These are phyloP conservation scores for Blastobotrys proliferans DNA, from an alignment of 1,139 yeast genomes.

Conservation along the genomic window DNA sequence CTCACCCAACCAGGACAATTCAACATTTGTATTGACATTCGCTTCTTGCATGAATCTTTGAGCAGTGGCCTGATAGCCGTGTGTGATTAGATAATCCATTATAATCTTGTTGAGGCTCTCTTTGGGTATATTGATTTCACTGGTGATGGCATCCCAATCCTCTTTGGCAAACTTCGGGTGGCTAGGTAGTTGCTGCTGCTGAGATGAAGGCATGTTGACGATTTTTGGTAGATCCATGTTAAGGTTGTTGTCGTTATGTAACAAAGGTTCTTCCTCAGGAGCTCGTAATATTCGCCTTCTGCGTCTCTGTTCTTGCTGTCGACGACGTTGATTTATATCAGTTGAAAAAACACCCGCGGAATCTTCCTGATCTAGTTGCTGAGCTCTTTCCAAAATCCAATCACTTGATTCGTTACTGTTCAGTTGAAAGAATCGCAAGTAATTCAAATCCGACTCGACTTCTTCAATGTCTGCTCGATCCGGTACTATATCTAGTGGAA, in stretches of 20 bases:
- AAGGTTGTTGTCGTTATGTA: neutral
- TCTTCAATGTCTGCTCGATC: too few relatives aligned
- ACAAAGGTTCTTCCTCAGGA: neutral
- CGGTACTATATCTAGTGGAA: too few relatives aligned
- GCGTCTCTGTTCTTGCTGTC: slow-evolving; percentile 1
- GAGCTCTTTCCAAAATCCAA: too few relatives aligned
- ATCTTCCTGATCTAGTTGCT: too few relatives aligned
- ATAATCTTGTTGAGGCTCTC: slow-evolving; percentile 34
- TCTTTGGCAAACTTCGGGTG: slow-evolving; percentile 21
- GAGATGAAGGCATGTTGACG: slow-evolving; percentile 1
- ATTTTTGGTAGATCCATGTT: slow-evolving; percentile 13
- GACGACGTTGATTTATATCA: too few relatives aligned
- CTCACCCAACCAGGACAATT: slow-evolving; percentile 29
- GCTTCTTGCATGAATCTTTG: slow-evolving; percentile 38
- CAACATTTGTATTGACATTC: slow-evolving; percentile 25
- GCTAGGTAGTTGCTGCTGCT: slow-evolving; percentile 1
- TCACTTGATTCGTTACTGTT: too few relatives aligned
- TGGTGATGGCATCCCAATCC: slow-evolving; percentile 28
- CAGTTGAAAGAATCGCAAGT: too few relatives aligned
- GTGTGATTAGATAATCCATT: slow-evolving; percentile 38
- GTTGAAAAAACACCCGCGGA: too few relatives aligned
- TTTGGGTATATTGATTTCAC: slow-evolving; percentile 25
- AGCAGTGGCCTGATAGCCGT: slow-evolving; percentile 40
- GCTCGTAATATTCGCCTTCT: neutral
- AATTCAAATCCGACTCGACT: too few relatives aligned